Conservation (phyloP, 1,139 yeast species). For the Candida mesenterica region DNA sequence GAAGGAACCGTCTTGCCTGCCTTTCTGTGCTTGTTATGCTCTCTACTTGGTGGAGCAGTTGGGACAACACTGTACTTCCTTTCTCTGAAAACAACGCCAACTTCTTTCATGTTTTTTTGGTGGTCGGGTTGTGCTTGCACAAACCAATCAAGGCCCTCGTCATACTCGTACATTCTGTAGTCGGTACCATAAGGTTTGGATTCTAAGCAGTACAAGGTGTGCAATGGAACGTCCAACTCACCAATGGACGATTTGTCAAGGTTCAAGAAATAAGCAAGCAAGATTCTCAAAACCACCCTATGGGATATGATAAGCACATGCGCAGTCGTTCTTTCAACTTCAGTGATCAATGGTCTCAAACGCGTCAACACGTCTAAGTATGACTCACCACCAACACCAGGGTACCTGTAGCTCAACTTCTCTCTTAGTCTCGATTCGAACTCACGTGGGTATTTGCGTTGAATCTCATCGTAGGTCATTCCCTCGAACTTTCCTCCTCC, state of each 20-base stretch:
- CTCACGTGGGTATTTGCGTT: slow-evolving; percentile 68
- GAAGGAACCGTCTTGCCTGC: background rate
- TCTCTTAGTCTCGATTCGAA: slow-evolving; percentile 71
- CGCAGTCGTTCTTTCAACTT: slow-evolving; percentile 87
- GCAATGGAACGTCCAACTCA: slow-evolving; percentile 89
- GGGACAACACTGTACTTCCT: slow-evolving; percentile 72
- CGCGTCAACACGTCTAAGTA: slow-evolving; percentile 91
- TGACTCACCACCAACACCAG: slow-evolving; percentile 97
- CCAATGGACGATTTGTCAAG: slow-evolving; percentile 80
- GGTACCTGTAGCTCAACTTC: slow-evolving; percentile 83
- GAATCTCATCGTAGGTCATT: slow-evolving; percentile 53
- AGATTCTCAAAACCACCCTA: slow-evolving; percentile 84
- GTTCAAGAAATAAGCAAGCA: slow-evolving; percentile 86
- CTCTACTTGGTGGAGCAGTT: slow-evolving; percentile 55
- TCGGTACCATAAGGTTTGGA: slow-evolving; percentile 95
- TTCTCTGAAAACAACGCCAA: slow-evolving; percentile 64
- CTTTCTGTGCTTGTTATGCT: background rate
- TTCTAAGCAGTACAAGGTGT: slow-evolving; percentile 84
- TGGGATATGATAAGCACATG: slow-evolving; percentile 83
- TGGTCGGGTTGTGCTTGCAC: slow-evolving; percentile 68
- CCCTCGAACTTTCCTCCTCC: slow-evolving; percentile 95
- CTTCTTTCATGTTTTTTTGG: slow-evolving; percentile 58
- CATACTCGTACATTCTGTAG: slow-evolving; percentile 84
- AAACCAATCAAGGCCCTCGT: slow-evolving; percentile 78
- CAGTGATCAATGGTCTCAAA: slow-evolving; percentile 85